phyloP scores from a whole-genome alignment of 208 protist genomes.

The Leptomonas seymouri region DNA sequence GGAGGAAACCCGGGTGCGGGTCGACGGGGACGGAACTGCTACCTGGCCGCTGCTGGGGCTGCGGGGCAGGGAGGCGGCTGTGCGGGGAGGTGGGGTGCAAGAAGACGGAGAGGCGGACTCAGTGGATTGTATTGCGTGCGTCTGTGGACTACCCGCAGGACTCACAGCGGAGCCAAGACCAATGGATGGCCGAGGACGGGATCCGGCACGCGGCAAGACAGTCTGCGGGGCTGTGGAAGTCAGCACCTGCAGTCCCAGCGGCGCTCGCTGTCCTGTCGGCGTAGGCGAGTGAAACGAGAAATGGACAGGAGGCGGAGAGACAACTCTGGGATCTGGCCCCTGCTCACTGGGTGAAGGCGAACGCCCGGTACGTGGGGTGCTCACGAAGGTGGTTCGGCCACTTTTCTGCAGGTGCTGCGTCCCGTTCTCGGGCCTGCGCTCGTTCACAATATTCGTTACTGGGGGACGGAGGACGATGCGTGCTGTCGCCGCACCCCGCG shows the following conservation, averaged over 20 bases:
- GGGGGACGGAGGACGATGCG: not conserved
- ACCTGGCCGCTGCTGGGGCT: slow-evolving; percentile 7
- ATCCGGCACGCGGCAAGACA: slow-evolving; percentile 7
- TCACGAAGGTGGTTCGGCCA: not conserved
- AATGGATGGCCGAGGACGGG: not conserved
- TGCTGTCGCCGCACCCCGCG: not conserved
- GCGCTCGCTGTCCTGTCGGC: not conserved
- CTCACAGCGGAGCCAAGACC: not conserved
- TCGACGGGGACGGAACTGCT: not conserved
- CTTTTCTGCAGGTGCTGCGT: not conserved
- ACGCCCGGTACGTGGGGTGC: not conserved
- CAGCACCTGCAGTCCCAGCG: slow-evolving; percentile 1
- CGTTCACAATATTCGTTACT: not conserved
- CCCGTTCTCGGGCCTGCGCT: not conserved
- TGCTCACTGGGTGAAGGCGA: not conserved
- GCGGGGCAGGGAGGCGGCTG: not conserved
- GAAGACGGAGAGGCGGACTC: not conserved
- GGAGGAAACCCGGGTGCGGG: not conserved
- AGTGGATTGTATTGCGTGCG: not conserved
- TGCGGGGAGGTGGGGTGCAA: not conserved
- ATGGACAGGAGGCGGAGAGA: slow-evolving; percentile 3
- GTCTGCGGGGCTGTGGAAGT: slow-evolving; percentile 2
- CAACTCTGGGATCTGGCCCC: not conserved
- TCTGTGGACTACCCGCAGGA: not conserved
- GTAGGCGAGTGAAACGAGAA: not conserved